Percentiles rank a stretch among this genome's conserved stretches.
phyloP scores from a whole-genome alignment of 257 asterid species.

The Solanum sitiens region DNA sequence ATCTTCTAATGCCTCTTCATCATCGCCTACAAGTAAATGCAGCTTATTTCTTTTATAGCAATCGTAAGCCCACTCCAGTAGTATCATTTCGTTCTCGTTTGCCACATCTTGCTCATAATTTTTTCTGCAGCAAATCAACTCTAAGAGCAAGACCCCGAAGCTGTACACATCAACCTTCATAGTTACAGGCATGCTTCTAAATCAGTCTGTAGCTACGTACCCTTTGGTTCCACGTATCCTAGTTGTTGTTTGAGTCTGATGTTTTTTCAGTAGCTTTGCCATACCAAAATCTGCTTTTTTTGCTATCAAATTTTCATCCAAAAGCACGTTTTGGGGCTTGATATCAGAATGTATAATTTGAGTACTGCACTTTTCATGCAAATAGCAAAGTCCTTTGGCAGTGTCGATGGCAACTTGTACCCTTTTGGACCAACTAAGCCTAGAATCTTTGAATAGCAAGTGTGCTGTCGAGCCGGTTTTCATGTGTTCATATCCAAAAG shows the following conservation, averaged over 20 bases:
- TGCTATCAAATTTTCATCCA: neutral
- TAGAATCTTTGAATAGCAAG: slow-evolving; percentile 3
- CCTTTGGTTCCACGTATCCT: neutral
- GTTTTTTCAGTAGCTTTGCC: neutral
- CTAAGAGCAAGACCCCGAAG: neutral
- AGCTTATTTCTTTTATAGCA: neutral
- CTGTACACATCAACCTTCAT: neutral
- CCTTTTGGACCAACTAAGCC: slow-evolving; percentile 17
- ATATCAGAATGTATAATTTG: slow-evolving; percentile 16
- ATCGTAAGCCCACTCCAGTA: neutral
- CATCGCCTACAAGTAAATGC: neutral
- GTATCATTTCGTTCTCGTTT: neutral
- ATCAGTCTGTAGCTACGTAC: neutral
- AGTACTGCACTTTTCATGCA: slow-evolving; percentile 26
- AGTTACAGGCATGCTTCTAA: neutral
- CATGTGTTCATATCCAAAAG: slow-evolving; percentile 24
- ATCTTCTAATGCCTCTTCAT: neutral
- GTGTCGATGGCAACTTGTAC: slow-evolving; percentile 10
- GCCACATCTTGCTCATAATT: neutral
- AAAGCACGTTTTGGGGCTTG: neutral
- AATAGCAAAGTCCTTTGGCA: slow-evolving; percentile 21
- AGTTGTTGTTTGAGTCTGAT: neutral
- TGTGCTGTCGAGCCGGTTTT: slow-evolving; percentile 11
- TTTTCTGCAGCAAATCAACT: neutral
- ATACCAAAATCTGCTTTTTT: neutral